phyloP scores from a whole-genome alignment of 2,329 filamentous ascomycete species.

The Fusarium nelsonii region DNA sequence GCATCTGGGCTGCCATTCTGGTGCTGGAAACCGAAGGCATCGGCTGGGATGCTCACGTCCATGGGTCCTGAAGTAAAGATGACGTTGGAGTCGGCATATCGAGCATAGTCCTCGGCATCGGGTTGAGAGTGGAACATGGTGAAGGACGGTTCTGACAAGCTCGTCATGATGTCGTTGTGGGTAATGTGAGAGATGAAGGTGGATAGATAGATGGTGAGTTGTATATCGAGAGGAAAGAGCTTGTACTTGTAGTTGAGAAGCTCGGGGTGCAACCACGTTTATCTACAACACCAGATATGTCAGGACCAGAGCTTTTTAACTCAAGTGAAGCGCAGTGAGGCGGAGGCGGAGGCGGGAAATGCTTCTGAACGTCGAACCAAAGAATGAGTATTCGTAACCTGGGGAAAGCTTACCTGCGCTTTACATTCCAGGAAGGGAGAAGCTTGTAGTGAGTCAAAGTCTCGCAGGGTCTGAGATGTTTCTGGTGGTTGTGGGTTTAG shows the following conservation, averaged over 20 bases:
- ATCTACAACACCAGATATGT: constrained; percentile 41
- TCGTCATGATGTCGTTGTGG: constrained; percentile 46
- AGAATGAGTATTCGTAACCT: constrained; percentile 23
- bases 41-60: constrained; percentile 63
- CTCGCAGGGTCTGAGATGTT: constrained; percentile 42
- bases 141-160: constrained; percentile 49
- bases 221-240: constrained; percentile 9
- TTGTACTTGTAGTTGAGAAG: constrained; percentile 39
- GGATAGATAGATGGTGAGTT: constrained; percentile 13
- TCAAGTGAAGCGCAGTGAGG: constrained; percentile 10
- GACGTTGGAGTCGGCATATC: constrained; percentile 60
- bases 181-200: constrained; percentile 13
- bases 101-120: constrained; percentile 57
- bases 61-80: constrained; percentile 58
- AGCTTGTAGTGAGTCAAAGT: constrained; percentile 35
- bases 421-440: constrained; percentile 47
- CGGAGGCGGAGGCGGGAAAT: constrained; percentile 27
- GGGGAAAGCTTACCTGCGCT: constrained; percentile 46
- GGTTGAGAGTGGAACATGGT: constrained; percentile 48
- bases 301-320: constrained; percentile 24
- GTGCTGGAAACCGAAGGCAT: constrained; percentile 58
- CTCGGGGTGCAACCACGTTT: constrained; percentile 45
- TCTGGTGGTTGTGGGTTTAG: constrained; percentile 26
- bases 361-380: constrained; percentile 14
- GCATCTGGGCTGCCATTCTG: constrained; percentile 52